A percentile compares a stretch with the other conserved stretches of the same genome.
Evolutionary conservation across 192 early-diverging fungal genomes (phyloP).

Genomic region (Spinellus fusiger): DNA sequence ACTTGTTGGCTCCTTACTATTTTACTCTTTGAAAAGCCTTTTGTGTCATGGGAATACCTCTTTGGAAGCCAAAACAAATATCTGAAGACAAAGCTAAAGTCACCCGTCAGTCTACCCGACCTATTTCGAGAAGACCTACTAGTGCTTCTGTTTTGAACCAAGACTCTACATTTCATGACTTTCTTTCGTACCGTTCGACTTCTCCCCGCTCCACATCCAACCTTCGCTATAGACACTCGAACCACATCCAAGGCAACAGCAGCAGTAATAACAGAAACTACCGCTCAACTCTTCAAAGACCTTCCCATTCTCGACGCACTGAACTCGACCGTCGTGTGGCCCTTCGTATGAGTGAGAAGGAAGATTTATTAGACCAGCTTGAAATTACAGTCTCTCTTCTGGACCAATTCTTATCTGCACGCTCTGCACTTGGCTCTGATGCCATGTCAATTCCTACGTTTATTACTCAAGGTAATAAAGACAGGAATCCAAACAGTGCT

Average conservation of each 20-base stretch:
- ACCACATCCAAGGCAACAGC: neutral
- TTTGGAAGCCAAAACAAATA: conserved; percentile 13
- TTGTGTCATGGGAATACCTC: conserved; percentile 8
- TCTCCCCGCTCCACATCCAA: neutral
- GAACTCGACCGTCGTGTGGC: conserved; percentile 12
- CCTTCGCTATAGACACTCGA: neutral
- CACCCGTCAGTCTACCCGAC: neutral
- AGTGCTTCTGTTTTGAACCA: neutral
- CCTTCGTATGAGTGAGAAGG: conserved; percentile 9
- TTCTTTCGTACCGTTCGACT: neutral
- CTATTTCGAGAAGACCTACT: neutral
- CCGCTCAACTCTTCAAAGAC: neutral
- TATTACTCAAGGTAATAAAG: conserved; percentile 7
- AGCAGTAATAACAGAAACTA: neutral
- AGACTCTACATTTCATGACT: neutral
- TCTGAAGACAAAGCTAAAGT: neutral
- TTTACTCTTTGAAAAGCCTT: neutral
- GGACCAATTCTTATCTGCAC: conserved; percentile 15
- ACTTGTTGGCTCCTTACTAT: neutral
- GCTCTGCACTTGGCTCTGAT: conserved; percentile 3
- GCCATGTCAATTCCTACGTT: conserved; percentile 4
- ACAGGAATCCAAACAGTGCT: too few species aligned
- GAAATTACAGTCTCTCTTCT: conserved; percentile 14
- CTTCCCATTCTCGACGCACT: neutral
- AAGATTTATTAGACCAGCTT: conserved; percentile 14